Percentiles rank a stretch among this genome's conserved stretches.
Evolutionary conservation across 2,329 filamentous ascomycete species (phyloP).

Genomic region (Remersonia thermophila): DNA sequence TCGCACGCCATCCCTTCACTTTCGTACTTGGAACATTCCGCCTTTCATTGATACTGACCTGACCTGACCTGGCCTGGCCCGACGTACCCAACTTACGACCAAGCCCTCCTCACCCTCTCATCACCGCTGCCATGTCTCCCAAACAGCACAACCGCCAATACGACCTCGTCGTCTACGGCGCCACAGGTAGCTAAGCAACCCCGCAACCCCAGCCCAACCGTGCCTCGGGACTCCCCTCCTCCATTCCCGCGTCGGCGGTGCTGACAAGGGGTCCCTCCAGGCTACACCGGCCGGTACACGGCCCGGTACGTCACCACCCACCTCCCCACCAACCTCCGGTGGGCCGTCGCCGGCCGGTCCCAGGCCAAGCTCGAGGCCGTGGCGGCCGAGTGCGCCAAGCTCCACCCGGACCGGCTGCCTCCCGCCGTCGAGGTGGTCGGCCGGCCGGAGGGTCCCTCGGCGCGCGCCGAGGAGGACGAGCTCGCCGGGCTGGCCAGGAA

Average conservation of each 20-base stretch:
- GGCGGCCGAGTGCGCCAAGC: constrained; percentile 49
- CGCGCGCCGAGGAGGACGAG: constrained; percentile 29
- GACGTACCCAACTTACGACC: no score
- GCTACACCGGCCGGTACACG: constrained; percentile 71
- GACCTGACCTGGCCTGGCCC: neutral
- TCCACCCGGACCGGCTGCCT: constrained; percentile 56
- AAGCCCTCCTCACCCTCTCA: no score
- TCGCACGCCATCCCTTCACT: no score
- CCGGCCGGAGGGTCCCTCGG: neutral
- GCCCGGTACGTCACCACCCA: constrained; percentile 61
- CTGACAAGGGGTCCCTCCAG: constrained; percentile 27
- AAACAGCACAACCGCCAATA: constrained; percentile 42
- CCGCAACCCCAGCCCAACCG: no score
- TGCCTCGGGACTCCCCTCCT: constrained; percentile 2
- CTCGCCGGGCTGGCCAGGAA: constrained; percentile 41
- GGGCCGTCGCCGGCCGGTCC: constrained; percentile 82
- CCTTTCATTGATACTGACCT: no score
- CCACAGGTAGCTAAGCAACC: constrained; percentile 46
- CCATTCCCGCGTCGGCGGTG: no score
- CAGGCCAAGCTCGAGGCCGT: constrained; percentile 58
- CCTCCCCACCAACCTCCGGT: constrained; percentile 66
- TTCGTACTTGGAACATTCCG: no score
- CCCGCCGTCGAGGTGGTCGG: constrained; percentile 51
- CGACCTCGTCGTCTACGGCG: constrained; percentile 46
- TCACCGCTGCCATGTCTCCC: constrained; percentile 36